Conservation (phyloP, 352 stramenopile genomes). For the Pythium grandisporangium region DNA sequence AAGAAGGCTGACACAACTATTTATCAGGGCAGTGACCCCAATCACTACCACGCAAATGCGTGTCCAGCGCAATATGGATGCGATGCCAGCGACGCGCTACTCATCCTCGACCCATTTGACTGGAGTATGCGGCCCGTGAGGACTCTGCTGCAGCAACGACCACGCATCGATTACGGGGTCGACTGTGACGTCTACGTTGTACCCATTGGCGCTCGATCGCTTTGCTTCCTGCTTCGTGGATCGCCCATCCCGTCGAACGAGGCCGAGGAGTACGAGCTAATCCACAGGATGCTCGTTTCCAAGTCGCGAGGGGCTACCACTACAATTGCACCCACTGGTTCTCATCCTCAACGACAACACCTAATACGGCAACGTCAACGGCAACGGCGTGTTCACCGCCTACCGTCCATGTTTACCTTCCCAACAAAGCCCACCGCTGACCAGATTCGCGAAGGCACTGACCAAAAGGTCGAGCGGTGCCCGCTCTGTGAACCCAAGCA, state of each 20-base stretch:
- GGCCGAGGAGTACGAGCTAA: constrained; percentile 24
- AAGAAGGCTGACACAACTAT: too few species aligned
- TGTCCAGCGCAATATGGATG: neutral
- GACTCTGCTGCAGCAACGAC: constrained; percentile 10
- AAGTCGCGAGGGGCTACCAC: too few species aligned
- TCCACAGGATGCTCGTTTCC: too few species aligned
- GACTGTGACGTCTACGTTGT: constrained; percentile 20
- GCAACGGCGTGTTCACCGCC: too few species aligned
- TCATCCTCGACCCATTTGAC: constrained; percentile 48
- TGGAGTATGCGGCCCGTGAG: constrained; percentile 16
- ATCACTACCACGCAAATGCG: too few species aligned
- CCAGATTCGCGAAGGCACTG: neutral
- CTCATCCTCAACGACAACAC: too few species aligned
- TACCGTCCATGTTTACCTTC: constrained; percentile 17
- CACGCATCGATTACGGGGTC: too few species aligned
- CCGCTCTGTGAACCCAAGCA: neutral
- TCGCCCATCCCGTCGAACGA: constrained; percentile 32
- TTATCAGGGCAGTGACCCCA: too few species aligned
- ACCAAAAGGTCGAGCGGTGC: neutral
- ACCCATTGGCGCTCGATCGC: constrained; percentile 25
- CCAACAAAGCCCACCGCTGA: neutral
- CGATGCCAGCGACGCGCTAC: constrained; percentile 26
- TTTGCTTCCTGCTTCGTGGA: constrained; percentile 24
- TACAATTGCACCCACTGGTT: too few species aligned
- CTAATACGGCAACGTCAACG: too few species aligned